Evolutionary conservation across 208 protist genomes (phyloP).

Genomic region (Plasmodiophora brassicae): DNA sequence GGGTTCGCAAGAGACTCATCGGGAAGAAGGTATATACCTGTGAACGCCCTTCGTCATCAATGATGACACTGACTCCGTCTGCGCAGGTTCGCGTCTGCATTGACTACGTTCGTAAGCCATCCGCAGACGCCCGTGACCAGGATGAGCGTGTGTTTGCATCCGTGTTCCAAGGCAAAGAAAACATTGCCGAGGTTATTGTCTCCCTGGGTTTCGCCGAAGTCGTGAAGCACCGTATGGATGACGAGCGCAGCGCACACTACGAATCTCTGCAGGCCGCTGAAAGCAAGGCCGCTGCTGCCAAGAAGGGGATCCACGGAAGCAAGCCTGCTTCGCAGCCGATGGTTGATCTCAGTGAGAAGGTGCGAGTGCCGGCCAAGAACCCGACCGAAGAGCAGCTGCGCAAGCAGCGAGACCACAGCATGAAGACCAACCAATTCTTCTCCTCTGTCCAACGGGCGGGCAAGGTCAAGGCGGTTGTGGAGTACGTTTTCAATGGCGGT

Average conservation of each 20-base stretch:
- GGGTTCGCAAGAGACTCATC: background rate
- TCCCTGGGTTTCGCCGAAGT: background rate
- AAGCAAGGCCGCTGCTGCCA: background rate
- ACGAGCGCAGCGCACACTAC: background rate
- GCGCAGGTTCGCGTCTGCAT: background rate
- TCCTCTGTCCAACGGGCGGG: background rate
- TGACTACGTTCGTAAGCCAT: background rate
- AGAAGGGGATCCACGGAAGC: background rate
- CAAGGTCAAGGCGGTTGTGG: conserved; percentile 1
- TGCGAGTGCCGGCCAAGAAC: background rate
- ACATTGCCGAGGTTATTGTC: background rate
- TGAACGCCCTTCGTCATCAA: background rate
- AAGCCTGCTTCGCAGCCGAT: background rate
- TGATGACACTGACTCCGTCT: background rate
- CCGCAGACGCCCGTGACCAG: background rate
- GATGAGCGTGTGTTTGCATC: background rate
- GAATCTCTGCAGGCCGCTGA: conserved; percentile 19
- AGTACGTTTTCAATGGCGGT: conserved; percentile 14
- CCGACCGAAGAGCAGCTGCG: background rate
- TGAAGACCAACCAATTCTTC: conserved; percentile 31
- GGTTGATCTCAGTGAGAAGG: background rate
- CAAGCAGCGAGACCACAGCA: background rate
- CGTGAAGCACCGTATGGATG: conserved; percentile 17
- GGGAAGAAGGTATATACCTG: background rate
- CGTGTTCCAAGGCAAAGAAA: background rate